Conservation (phyloP, 2,329 filamentous ascomycete genomes). For the Alternaria hordeiaustralica region DNA sequence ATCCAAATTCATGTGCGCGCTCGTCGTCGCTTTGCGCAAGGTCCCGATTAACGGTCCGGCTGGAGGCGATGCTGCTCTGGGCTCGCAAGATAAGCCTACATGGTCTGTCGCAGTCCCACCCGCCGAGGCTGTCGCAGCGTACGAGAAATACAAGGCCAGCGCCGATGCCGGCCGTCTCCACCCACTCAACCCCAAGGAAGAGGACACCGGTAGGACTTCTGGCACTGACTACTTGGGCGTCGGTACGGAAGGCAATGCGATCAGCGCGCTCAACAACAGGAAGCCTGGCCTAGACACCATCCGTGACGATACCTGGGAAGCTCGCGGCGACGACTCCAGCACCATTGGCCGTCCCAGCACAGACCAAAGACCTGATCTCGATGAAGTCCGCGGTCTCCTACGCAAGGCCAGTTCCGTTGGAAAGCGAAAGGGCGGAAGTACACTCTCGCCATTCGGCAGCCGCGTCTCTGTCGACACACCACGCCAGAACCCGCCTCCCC, state of each 20-base stretch:
- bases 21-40: conserved; percentile 83
- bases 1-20: conserved; percentile 96
- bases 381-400: conserved; percentile 56
- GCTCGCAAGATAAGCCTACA: conserved; percentile 71
- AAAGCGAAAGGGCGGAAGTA: conserved; percentile 47
- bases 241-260: conserved; percentile 48
- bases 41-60: conserved; percentile 85
- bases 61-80: conserved; percentile 69
- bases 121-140: conserved; percentile 67
- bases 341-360: conserved; percentile 50
- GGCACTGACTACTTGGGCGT: conserved; percentile 44
- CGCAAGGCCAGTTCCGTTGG: conserved; percentile 54
- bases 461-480: conserved; percentile 23
- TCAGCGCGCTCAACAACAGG: conserved; percentile 54
- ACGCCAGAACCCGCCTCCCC: conserved; percentile 35
- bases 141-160: conserved; percentile 54
- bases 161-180: conserved; percentile 73
- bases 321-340: conserved; percentile 48
- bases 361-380: conserved; percentile 51
- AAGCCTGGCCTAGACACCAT: conserved; percentile 51
- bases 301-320: conserved; percentile 55
- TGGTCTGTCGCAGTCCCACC: conserved; percentile 82
- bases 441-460: conserved; percentile 30
- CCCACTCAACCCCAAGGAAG: conserved; percentile 52
- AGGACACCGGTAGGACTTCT: conserved; percentile 39